These are phyloP conservation scores for Tricholoma hemisulphureum DNA, from an alignment of 768 basidiomycete genomes.

Conservation along the genomic window DNA sequence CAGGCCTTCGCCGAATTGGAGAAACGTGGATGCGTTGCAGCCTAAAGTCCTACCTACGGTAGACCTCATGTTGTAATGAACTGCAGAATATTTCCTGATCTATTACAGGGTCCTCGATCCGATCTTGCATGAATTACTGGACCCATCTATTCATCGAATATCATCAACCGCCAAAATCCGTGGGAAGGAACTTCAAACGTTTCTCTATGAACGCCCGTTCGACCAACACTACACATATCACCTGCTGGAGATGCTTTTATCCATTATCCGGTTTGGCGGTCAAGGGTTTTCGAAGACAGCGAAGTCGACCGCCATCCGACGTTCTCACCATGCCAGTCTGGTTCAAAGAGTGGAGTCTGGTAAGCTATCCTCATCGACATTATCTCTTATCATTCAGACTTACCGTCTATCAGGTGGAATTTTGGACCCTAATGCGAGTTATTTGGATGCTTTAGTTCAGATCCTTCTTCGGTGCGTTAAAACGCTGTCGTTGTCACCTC, in stretches of 20 bases:
- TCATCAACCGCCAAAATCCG: conserved; percentile 50
- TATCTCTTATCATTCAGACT: conserved; percentile 4
- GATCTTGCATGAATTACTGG: conserved; percentile 72
- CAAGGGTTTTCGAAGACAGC: conserved; percentile 82
- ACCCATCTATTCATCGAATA: conserved; percentile 60
- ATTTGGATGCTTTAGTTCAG: conserved; percentile 75
- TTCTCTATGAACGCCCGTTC: conserved; percentile 68
- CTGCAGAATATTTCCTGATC: background rate
- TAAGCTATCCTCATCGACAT: conserved; percentile 28
- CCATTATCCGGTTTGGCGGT: conserved; percentile 83
- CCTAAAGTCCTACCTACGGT: conserved; percentile 90
- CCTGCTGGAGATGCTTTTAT: conserved; percentile 73
- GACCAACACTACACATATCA: conserved; percentile 75
- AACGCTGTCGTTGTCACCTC: background rate
- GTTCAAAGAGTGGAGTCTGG: conserved; percentile 59
- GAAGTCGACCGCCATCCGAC: conserved; percentile 58
- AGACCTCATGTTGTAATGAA: conserved; percentile 3
- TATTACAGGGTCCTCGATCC: conserved; percentile 81
- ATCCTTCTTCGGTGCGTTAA: conserved; percentile 64
- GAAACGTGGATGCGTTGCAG: conserved; percentile 99
- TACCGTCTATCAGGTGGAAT: conserved; percentile 31
- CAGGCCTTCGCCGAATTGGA: conserved; percentile 69
- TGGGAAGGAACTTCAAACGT: conserved; percentile 66
- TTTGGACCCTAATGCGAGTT: conserved; percentile 56
- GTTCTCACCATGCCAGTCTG: conserved; percentile 63